Percentiles rank a stretch among this genome's conserved stretches.
Conservation (phyloP, 2,329 filamentous ascomycete genomes). For the Botryotinia globosa region DNA sequence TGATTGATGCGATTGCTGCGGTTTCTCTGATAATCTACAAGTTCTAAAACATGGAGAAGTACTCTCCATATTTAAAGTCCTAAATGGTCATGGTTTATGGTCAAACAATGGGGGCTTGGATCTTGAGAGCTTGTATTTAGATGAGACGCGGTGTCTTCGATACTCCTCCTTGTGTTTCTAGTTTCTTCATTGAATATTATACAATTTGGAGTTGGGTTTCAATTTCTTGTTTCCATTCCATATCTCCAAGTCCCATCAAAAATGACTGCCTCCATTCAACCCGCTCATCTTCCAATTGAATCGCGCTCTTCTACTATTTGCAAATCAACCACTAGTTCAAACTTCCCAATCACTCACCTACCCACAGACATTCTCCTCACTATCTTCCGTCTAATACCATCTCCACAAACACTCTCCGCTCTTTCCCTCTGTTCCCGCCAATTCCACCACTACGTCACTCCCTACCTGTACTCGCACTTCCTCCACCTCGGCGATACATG, state of each 20-base stretch:
- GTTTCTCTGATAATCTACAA: neutral
- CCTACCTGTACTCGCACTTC: slow-evolving; percentile 19
- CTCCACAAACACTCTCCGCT: slow-evolving; percentile 3
- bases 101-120: neutral
- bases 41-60: neutral
- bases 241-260: neutral
- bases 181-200: neutral
- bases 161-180: neutral
- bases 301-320: neutral
- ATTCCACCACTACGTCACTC: slow-evolving; percentile 8
- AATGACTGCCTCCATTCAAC: neutral
- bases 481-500: slow-evolving; percentile 12
- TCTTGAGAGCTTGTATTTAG: neutral
- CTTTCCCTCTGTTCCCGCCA: slow-evolving; percentile 13
- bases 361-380: slow-evolving; percentile 5
- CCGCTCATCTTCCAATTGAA: neutral
- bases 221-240: neutral
- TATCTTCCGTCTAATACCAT: neutral
- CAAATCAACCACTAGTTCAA: neutral
- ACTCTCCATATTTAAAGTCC: neutral
- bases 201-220: neutral
- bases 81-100: neutral
- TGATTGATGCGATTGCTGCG: neutral
- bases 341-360: neutral
- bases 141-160: neutral